phyloP scores from a whole-genome alignment of 139 green algal genomes.

The Volvox africanus region DNA sequence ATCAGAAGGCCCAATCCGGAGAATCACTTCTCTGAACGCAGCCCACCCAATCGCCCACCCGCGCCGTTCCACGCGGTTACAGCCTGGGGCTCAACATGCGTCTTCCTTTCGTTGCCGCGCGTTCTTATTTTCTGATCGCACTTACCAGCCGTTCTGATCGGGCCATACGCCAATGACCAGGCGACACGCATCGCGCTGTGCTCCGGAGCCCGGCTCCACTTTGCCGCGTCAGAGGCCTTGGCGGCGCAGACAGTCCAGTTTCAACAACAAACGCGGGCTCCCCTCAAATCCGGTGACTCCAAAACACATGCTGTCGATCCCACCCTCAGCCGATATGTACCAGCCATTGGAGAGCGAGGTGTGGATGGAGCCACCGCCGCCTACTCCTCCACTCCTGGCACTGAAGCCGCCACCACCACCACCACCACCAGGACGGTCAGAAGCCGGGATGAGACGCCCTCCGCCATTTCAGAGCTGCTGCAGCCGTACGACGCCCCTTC shows the following conservation, averaged over 20 bases:
- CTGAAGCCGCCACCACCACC: not conserved
- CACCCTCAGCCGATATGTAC: not conserved
- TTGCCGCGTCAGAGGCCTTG: not conserved
- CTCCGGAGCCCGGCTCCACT: not conserved
- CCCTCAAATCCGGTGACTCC: not conserved
- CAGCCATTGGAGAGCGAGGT: not conserved
- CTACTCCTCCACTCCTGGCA: not conserved
- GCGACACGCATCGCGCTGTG: conserved; percentile 21
- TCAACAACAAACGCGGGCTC: not conserved
- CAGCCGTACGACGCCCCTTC: not conserved
- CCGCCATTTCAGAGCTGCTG: not conserved
- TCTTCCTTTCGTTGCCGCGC: too few species aligned
- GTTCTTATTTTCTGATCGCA: not conserved
- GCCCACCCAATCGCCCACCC: too few species aligned
- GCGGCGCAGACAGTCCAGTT: not conserved
- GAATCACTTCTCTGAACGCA: too few species aligned
- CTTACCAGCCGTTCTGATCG: too few species aligned
- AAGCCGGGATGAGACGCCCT: too few species aligned
- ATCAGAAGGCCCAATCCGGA: too few species aligned
- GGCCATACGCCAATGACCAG: not conserved
- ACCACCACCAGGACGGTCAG: not conserved
- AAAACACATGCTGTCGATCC: not conserved
- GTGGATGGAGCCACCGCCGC: not conserved
- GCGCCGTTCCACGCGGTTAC: too few species aligned
- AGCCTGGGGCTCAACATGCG: too few species aligned